Conservation (phyloP, 2,329 filamentous ascomycete species). For the Microsporum canis region DNA sequence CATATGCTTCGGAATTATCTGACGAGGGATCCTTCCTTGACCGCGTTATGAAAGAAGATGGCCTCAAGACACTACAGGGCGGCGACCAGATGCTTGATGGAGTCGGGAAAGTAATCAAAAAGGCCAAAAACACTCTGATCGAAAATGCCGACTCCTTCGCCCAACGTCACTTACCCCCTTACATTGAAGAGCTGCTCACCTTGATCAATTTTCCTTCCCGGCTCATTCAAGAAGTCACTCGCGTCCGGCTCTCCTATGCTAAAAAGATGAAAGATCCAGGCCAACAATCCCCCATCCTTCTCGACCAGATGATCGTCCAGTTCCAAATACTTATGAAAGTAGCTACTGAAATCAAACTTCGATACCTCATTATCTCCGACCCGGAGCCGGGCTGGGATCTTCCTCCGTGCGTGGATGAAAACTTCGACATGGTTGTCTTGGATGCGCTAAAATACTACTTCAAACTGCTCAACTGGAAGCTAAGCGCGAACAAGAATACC, state of each 20-base stretch:
- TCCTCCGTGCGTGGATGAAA: conserved; percentile 91
- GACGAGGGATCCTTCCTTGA: conserved; percentile 94
- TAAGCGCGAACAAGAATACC: conserved; percentile 94
- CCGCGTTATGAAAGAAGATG: conserved; percentile 88
- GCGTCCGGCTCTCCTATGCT: conserved; percentile 79
- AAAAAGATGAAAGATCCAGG: conserved; percentile 92
- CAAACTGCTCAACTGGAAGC: conserved; percentile 95
- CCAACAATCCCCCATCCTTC: conserved; percentile 83
- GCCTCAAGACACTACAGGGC: conserved; percentile 79
- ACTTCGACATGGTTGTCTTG: conserved; percentile 81
- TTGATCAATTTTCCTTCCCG: conserved; percentile 95
- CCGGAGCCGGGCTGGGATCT: conserved; percentile 90
- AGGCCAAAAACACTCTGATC: conserved; percentile 86
- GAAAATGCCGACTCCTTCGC: conserved; percentile 73
- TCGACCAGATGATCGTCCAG: conserved; percentile 94
- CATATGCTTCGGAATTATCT: conserved; percentile 57
- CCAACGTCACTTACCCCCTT: conserved; percentile 82
- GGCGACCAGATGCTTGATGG: conserved; percentile 60
- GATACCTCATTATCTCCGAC: conserved; percentile 71
- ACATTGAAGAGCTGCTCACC: conserved; percentile 90
- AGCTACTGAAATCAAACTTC: conserved; percentile 82
- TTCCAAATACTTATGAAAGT: conserved; percentile 89
- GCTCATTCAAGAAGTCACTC: conserved; percentile 92
- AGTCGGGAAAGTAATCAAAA: conserved; percentile 76
- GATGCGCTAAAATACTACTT: conserved; percentile 97